A percentile compares a stretch with the other conserved stretches of the same genome.
These are phyloP conservation scores for Candida awuae DNA, from an alignment of 805 yeast species.

Conservation along the genomic window DNA sequence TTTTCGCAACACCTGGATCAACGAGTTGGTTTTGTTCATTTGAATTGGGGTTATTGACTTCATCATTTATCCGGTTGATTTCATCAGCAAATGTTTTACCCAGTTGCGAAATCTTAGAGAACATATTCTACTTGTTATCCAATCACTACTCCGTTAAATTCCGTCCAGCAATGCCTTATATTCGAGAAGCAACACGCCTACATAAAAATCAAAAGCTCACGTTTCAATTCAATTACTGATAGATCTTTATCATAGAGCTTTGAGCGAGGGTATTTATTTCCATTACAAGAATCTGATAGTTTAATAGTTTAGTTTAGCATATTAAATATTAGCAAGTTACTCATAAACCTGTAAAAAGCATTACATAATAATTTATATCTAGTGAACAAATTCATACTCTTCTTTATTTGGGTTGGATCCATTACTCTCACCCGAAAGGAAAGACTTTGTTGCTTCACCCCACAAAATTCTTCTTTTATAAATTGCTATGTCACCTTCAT, in stretches of 20 bases:
- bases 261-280: too few species aligned
- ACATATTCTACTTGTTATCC: constrained; percentile 30
- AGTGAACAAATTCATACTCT: constrained; percentile 18
- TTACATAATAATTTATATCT: too few species aligned
- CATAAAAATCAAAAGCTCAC: too few species aligned
- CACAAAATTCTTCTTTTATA: constrained; percentile 61
- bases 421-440: constrained; percentile 31
- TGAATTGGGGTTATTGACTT: constrained; percentile 19
- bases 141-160: too few species aligned
- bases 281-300: too few species aligned
- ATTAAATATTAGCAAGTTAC: too few species aligned
- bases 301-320: too few species aligned
- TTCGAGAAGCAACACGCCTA: too few species aligned
- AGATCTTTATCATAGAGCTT: too few species aligned
- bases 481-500: constrained; percentile 48
- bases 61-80: constrained; percentile 32
- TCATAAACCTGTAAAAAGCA: too few species aligned
- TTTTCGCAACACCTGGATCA: constrained; percentile 24
- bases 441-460: constrained; percentile 56
- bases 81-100: constrained; percentile 61
- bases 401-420: constrained; percentile 26
- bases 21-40: constrained; percentile 15
- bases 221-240: too few species aligned
- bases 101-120: constrained; percentile 50
- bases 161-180: too few species aligned